These are phyloP conservation scores for Myriosclerotinia curreyana DNA, from an alignment of 2,329 filamentous ascomycete genomes.

Conservation along the genomic window DNA sequence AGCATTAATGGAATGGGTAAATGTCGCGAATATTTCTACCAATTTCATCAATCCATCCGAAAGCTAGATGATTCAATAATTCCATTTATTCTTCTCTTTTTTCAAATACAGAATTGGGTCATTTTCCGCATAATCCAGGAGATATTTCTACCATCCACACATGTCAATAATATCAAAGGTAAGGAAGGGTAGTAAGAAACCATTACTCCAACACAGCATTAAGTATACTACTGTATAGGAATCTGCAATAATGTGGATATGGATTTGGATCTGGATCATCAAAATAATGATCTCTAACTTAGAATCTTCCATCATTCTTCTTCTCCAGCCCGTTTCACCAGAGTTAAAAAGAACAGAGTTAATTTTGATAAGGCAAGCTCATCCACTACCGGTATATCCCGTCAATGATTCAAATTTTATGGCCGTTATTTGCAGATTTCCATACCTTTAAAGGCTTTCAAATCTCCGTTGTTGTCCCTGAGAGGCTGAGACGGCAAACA, in stretches of 20 bases:
- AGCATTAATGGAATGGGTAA: too few species aligned
- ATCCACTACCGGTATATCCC: background rate
- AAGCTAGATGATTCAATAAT: too few species aligned
- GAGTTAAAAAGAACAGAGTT: constrained; percentile 6
- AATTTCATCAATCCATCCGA: background rate
- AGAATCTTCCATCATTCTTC: constrained; percentile 16
- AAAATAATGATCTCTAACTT: constrained; percentile 22
- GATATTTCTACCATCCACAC: background rate
- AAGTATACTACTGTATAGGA: constrained; percentile 14
- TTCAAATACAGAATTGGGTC: background rate
- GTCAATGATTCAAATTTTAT: background rate
- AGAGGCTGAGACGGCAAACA: too few species aligned
- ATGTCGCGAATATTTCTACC: constrained; percentile 23
- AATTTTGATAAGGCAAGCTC: constrained; percentile 4
- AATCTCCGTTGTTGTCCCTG: constrained; percentile 1
- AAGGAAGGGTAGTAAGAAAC: background rate
- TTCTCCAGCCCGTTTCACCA: constrained; percentile 22
- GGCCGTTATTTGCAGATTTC: background rate
- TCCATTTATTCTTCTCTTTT: too few species aligned
- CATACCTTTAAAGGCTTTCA: background rate
- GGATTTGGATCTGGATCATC: constrained; percentile 25
- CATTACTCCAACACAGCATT: background rate
- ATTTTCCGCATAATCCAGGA: too few species aligned
- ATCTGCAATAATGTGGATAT: constrained; percentile 8
- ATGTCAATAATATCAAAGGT: background rate